Evolutionary conservation across 1,284 basidiomycete species (phyloP), one percentile per base, ranked within the genome.

Genomic region (Naganishia sp.): DNA sequence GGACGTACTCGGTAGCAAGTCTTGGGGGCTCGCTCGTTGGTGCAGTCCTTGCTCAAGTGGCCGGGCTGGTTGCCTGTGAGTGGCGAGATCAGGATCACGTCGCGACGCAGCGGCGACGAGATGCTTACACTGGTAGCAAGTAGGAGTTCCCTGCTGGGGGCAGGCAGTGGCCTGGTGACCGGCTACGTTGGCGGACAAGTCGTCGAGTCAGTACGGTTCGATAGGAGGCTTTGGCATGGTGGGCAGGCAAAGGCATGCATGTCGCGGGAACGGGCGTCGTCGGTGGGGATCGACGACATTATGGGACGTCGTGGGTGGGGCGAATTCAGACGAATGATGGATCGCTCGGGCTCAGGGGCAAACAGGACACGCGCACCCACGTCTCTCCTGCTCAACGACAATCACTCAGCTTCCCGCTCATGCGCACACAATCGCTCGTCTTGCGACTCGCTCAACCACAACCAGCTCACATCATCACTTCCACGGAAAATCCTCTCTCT

Each of bases 41-140:
- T 55, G 60, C 67, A 68, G 55, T 53, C 65, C 56, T 66, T 66
- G 60, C 58, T 66, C 64, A 65, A 56, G 67, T 68, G 67, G 51
- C 67, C 65, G 53, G 62, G 51, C 55, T 67, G 67, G 42, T 58
- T 53, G 50, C 54, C 52, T 66, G 17, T n/a, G 31, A 3, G 17
- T 11, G 3, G 15, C 31, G 21, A 32, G n/a, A 52, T 32, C 4
- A 23, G 49, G 31, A 7, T 5, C 45, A 13, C 18, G 6, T n/a
- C 13, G 47, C 9, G 17, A 49, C 10, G n/a, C 31, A 21, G 18
- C 0, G 28, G 23, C n/a, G 35, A 32, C 32, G 3, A 35, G 25
- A 15, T 45, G 31, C 60, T 49, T 43, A 63, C 71, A 72, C 45
- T 71, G 63, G 71, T 72, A 72, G 64, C 71, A 72, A 63, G 68